A percentile compares a stretch with the other conserved stretches of the same genome.
Conservation (phyloP, 768 basidiomycete genomes). For the Crassisporium funariophilum region DNA sequence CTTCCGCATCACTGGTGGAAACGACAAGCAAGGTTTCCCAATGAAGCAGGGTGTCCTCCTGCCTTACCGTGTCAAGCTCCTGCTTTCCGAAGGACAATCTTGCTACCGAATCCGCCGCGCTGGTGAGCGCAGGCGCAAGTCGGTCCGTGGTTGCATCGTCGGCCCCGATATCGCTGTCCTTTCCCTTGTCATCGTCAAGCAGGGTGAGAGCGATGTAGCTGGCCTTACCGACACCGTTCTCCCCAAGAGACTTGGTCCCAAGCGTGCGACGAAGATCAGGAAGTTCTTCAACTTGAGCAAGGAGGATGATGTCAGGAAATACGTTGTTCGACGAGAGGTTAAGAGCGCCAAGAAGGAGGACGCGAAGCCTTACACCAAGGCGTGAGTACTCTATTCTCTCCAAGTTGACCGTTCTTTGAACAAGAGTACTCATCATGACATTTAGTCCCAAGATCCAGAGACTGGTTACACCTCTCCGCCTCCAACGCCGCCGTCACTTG, state of each 20-base stretch:
- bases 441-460: slow-evolving; percentile 93
- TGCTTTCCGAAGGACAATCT: slow-evolving; percentile 95
- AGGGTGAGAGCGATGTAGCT: slow-evolving; percentile 88
- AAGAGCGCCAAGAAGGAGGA: slow-evolving; percentile 83
- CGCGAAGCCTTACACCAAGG: slow-evolving; percentile 96
- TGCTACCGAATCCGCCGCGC: slow-evolving; percentile 92
- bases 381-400: slow-evolving; percentile 53
- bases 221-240: slow-evolving; percentile 91
- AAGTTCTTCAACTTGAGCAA: slow-evolving; percentile 97
- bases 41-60: slow-evolving; percentile 99
- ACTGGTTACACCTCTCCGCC: slow-evolving; percentile 91
- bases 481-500: slow-evolving; percentile 95
- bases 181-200: slow-evolving; percentile 92
- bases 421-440: not conserved
- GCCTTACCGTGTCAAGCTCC: slow-evolving; percentile 89
- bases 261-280: slow-evolving; percentile 96
- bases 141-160: slow-evolving; percentile 97
- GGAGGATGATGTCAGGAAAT: slow-evolving; percentile 98
- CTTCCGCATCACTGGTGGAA: slow-evolving; percentile 95
- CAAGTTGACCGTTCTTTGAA: not conserved
- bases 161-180: slow-evolving; percentile 96
- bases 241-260: slow-evolving; percentile 95
- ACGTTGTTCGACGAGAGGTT: slow-evolving; percentile 93
- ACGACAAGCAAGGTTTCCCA: slow-evolving; percentile 98
- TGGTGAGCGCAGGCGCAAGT: slow-evolving; percentile 99